Evolutionary conservation across 1,284 basidiomycete genomes (phyloP).

Genomic region (Lentinula novae-zelandiae): DNA sequence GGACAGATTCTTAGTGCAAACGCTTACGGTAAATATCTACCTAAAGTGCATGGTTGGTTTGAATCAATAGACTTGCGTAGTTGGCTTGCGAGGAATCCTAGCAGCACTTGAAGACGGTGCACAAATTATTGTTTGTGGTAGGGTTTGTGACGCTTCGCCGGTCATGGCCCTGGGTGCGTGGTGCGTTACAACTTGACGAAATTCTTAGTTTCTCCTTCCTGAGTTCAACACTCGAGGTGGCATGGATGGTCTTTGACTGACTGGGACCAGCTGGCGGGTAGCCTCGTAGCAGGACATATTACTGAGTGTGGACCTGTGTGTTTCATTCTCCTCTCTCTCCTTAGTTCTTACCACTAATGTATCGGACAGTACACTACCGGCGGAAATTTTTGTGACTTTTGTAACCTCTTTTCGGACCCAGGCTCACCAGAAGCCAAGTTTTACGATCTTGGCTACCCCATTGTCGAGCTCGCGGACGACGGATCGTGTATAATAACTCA

Average conservation of each 20-base stretch:
- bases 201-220: not conserved
- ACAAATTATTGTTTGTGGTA: constrained; percentile 22
- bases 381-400: constrained; percentile 21
- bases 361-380: constrained; percentile 17
- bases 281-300: constrained; percentile 22
- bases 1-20: constrained; percentile 1
- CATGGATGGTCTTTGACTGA: constrained; percentile 21
- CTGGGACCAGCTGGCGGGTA: constrained; percentile 18
- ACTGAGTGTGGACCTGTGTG: constrained; percentile 19
- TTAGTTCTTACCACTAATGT: not conserved
- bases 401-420: constrained; percentile 11
- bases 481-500: constrained; percentile 20
- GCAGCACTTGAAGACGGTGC: constrained; percentile 19
- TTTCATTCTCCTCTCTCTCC: not conserved
- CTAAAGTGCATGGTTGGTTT: not conserved
- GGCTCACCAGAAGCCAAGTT: constrained; percentile 6
- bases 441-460: constrained; percentile 21
- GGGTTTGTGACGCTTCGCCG: constrained; percentile 22
- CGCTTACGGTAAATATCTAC: constrained; percentile 16
- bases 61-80: not conserved
- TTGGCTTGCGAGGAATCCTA: constrained; percentile 21
- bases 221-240: constrained; percentile 13
- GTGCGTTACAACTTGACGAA: not conserved
- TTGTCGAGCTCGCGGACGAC: constrained; percentile 18
- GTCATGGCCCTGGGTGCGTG: constrained; percentile 20